Base-by-base conservation (phyloP, 23 red algal species). In the Gracilaria caudata region DNA sequence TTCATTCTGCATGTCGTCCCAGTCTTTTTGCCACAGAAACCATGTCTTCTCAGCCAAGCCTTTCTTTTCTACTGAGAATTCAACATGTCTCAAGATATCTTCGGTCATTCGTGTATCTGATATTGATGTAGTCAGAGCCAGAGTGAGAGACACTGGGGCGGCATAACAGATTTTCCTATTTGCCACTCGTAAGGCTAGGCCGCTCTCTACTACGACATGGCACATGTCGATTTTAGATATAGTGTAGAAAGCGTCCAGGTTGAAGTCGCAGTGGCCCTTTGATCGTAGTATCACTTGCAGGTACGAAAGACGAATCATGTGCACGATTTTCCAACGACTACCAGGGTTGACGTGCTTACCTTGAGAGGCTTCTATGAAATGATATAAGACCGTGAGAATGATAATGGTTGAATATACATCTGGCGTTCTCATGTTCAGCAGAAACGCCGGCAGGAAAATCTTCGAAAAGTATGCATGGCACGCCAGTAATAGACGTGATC, bases 401-500 rank as follows among this genome's bases (percentile, higher is more conserved):
- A 60, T 28, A 29, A n/a, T 12, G 4, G 2, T 28, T 25, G 57
- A 60, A 24, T 28, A 60, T 60, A 2, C 26, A 17, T 8, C 28
- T 60, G 1, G 25, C 23, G 3, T 29, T 2, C 10, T 12, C 11
- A 17, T 60, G 57, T 6, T 12, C 3, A 8, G 8, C 10, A 29
- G 3, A 2, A 60, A 28, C 23, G 23, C 57, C 57, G 11, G 23
- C 57, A 29, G 57, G 57, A 29, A 60, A 12, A 60, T 60, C 23
- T 7, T 25, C 7, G 21, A 2, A 4, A 60, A 60, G 21, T 28
- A 60, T 28, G 57, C 57, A 60, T 28, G 57, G 57, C 4, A 60
- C 57, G 57, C 57, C 57, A 60, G 57, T 60, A 7, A 60, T 60
- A 12, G 57, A 60, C 2, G 57, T 60, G 57, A 60, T 60, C 7